Evolutionary conservation across 768 basidiomycete species (phyloP).

Genomic region (Neoboletus subvelutipes): DNA sequence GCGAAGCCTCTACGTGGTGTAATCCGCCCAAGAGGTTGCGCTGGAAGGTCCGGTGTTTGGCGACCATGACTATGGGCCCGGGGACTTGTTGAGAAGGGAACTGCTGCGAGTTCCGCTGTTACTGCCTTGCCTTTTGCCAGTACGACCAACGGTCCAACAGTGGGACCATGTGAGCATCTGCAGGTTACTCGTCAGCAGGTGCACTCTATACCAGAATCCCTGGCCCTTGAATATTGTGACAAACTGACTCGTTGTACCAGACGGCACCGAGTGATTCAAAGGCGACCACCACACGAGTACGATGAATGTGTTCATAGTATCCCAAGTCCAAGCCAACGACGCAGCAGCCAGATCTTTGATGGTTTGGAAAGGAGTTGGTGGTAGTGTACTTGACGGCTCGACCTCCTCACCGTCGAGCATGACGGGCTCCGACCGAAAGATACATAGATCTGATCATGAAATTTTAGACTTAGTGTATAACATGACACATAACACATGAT

Average conservation of each 20-base stretch:
- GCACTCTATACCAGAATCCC: too few relatives aligned
- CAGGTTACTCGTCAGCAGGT: conserved; percentile 59
- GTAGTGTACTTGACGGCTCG: too few relatives aligned
- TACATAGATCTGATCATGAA: too few relatives aligned
- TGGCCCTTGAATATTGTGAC: conserved; percentile 75
- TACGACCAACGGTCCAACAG: conserved; percentile 74
- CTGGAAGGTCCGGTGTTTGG: conserved; percentile 14
- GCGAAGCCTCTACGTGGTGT: conserved; percentile 58
- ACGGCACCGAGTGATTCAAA: conserved; percentile 50
- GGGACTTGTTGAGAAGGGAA: conserved; percentile 38
- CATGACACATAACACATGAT: too few relatives aligned
- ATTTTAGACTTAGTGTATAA: too few relatives aligned
- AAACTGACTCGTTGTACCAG: conserved; percentile 78
- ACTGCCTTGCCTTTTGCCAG: conserved; percentile 63
- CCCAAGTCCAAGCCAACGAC: too few relatives aligned
- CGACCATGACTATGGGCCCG: conserved; percentile 17
- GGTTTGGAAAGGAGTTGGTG: too few relatives aligned
- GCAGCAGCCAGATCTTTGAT: too few relatives aligned
- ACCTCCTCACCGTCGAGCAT: too few relatives aligned
- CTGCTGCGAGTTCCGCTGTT: conserved; percentile 27
- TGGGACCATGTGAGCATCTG: too few relatives aligned
- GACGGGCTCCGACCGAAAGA: too few relatives aligned
- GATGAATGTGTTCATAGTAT: conserved; percentile 11
- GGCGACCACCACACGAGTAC: too few relatives aligned
- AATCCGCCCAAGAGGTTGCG: conserved; percentile 56